phyloP scores from a whole-genome alignment of 495 filamentous ascomycete genomes.

The Xylaria scruposa region DNA sequence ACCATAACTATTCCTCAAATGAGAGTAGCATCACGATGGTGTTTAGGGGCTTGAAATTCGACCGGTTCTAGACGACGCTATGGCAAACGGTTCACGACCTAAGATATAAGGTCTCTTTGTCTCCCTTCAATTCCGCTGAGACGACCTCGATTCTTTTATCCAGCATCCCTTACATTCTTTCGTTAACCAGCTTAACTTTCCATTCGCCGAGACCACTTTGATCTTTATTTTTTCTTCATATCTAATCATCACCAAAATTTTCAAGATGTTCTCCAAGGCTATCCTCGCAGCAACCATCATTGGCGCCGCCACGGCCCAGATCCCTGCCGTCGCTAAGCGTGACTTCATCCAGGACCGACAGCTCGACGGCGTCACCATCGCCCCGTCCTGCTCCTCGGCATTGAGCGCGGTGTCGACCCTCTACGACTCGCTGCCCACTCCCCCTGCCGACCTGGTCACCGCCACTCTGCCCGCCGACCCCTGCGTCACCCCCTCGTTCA shows the following conservation, averaged over 20 bases:
- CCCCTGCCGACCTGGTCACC: background rate
- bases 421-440: constrained; percentile 5
- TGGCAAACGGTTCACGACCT: background rate
- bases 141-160: background rate
- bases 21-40: background rate
- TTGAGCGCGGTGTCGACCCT: background rate
- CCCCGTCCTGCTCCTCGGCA: constrained; percentile 7
- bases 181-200: background rate
- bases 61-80: background rate
- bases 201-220: background rate
- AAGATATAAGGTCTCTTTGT: background rate
- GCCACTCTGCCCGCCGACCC: constrained; percentile 19
- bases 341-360: constrained; percentile 20
- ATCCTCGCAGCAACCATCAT: constrained; percentile 39
- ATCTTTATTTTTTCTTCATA: background rate
- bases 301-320: constrained; percentile 30
- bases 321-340: constrained; percentile 16
- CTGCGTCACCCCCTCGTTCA: constrained; percentile 26
- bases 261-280: constrained; percentile 41
- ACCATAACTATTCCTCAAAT: no score
- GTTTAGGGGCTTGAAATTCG: background rate
- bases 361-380: background rate
- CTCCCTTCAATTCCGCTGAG: background rate
- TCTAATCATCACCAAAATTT: constrained; percentile 1
- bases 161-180: background rate